These are phyloP conservation scores for Catharanthus roseus DNA, from an alignment of 257 asterid genomes.

Conservation along the genomic window DNA sequence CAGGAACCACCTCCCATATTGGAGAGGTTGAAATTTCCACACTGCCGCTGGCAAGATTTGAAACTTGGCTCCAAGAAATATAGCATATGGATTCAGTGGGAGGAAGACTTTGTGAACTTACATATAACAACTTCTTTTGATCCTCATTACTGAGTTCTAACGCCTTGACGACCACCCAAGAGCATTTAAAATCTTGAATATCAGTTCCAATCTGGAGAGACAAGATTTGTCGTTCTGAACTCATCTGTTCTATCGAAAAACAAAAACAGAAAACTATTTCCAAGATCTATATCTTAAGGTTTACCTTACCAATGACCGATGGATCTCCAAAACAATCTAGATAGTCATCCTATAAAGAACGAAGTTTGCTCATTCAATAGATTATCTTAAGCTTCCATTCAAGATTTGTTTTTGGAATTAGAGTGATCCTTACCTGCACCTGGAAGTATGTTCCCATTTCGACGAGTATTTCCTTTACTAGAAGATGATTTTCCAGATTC, in stretches of 20 bases:
- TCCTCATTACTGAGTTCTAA: conserved; percentile 27
- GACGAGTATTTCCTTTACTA: conserved; percentile 67
- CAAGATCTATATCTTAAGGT: not conserved
- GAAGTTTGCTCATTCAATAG: not conserved
- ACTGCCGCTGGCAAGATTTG: too few relatives aligned
- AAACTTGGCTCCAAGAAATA: too few relatives aligned
- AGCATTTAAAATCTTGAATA: conserved; percentile 40
- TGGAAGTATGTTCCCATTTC: conserved; percentile 96
- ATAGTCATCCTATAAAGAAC: conserved; percentile 34
- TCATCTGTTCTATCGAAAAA: not conserved
- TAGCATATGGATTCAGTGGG: not conserved
- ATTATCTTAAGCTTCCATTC: not conserved
- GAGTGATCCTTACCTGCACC: conserved; percentile 63
- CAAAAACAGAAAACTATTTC: not conserved
- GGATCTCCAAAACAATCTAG: conserved; percentile 44
- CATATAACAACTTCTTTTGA: conserved; percentile 28
- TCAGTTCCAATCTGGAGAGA: conserved; percentile 37
- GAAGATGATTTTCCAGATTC: conserved; percentile 61
- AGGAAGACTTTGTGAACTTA: conserved; percentile 8
- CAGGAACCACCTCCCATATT: too few relatives aligned
- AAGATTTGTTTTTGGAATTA: not conserved
- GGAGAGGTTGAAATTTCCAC: too few relatives aligned
- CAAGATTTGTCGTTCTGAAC: conserved; percentile 3
- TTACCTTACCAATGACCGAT: conserved; percentile 40
- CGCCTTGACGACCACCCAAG: conserved; percentile 43